phyloP scores from a whole-genome alignment of 768 basidiomycete genomes.

The Auriscalpium vulgare region DNA sequence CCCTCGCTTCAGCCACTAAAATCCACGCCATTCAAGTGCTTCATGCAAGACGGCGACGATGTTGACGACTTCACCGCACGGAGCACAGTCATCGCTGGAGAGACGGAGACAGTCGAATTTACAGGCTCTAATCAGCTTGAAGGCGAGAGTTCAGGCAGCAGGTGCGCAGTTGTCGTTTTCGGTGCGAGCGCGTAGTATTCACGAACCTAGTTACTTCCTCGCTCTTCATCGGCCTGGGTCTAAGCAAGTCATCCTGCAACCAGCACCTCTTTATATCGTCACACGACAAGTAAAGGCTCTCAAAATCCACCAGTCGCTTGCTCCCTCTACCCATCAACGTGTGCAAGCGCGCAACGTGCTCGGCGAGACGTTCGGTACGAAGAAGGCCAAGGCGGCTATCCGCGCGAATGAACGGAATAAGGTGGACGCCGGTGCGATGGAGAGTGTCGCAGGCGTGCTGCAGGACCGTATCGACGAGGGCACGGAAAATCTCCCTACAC shows the following conservation, averaged over 20 bases:
- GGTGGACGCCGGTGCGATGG: conserved; percentile 85
- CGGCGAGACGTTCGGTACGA: conserved; percentile 90
- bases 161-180: conserved; percentile 34
- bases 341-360: conserved; percentile 66
- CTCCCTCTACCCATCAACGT: conserved; percentile 46
- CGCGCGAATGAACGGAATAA: conserved; percentile 81
- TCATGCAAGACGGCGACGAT: conserved; percentile 30
- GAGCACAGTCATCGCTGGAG: conserved; percentile 58
- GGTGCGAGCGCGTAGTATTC: neutral
- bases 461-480: conserved; percentile 77
- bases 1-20: conserved; percentile 54
- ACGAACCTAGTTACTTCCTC: conserved; percentile 59
- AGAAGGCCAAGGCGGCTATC: conserved; percentile 85
- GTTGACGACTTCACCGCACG: conserved; percentile 26
- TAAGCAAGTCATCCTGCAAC: conserved; percentile 59
- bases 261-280: conserved; percentile 61
- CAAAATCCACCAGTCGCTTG: conserved; percentile 49
- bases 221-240: conserved; percentile 77
- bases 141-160: conserved; percentile 52
- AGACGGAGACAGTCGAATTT: conserved; percentile 80
- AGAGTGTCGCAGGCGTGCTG: conserved; percentile 71
- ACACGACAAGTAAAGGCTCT: conserved; percentile 78
- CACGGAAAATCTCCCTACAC: conserved; percentile 58
- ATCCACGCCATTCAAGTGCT: conserved; percentile 55
- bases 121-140: conserved; percentile 52